Conservation (phyloP, 805 yeast genomes). For the Pichia membranifaciens region DNA sequence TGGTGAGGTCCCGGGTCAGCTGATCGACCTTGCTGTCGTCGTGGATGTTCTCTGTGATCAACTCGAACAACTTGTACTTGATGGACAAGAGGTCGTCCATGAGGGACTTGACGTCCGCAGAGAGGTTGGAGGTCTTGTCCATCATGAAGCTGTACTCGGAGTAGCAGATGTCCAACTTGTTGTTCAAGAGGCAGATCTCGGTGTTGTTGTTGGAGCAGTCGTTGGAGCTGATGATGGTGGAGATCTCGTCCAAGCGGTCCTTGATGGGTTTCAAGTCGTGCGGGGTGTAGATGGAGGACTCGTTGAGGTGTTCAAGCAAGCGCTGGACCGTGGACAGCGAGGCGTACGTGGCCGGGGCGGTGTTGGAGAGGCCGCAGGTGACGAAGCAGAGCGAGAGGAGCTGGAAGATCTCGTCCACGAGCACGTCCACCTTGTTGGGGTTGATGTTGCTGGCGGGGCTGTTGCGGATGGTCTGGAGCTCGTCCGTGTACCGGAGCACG, state of each 20-base stretch:
- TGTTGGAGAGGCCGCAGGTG: conserved; percentile 84
- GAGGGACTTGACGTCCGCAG: conserved; percentile 42
- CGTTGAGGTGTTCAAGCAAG: conserved; percentile 74
- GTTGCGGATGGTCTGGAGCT: conserved; percentile 42
- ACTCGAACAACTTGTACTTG: conserved; percentile 55
- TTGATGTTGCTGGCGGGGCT: neutral
- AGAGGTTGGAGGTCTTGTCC: conserved; percentile 47
- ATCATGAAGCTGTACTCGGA: conserved; percentile 53
- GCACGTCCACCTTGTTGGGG: conserved; percentile 58
- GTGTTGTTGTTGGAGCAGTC: conserved; percentile 22
- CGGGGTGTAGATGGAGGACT: conserved; percentile 73
- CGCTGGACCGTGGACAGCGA: conserved; percentile 82
- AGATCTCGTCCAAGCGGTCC: conserved; percentile 65
- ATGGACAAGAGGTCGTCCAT: conserved; percentile 58
- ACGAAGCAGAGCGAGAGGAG: conserved; percentile 78
- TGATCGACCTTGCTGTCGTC: conserved; percentile 16
- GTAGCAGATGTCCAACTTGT: conserved; percentile 60
- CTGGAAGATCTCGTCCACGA: conserved; percentile 87
- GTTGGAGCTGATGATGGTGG: conserved; percentile 51
- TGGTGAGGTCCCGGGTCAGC: conserved; percentile 17
- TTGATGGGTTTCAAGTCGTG: conserved; percentile 78
- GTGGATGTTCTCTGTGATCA: conserved; percentile 38
- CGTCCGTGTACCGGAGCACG: conserved; percentile 50
- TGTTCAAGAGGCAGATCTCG: conserved; percentile 44
- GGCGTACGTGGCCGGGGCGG: conserved; percentile 93